Base-by-base conservation (phyloP, 495 filamentous ascomycete species). In the Xylaria nigripes region DNA sequence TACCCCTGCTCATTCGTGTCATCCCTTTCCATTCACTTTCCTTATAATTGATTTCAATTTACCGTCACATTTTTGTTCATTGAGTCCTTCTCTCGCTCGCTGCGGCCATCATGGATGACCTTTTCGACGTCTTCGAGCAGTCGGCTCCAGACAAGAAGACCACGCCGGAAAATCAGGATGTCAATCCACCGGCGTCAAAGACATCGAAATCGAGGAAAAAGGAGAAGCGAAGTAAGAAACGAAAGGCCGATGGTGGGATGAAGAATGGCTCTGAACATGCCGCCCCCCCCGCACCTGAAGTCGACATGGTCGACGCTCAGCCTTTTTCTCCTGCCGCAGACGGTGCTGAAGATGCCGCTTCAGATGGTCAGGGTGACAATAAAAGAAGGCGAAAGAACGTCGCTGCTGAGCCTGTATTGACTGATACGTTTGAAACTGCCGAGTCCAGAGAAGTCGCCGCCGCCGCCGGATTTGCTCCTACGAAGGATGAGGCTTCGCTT, bases 401-500 rank as follows among this genome's bases (percentile, higher is more conserved):
- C 38, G 84, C 80, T 58, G 79, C 85, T 15, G 89, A 86, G 54
- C 89, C 93, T 16, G 83, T 96, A 36, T 81, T 96, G 55, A 90
- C 90, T 38, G 93, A 98, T 71, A 81, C 87, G 13, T 98, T 97
- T 69, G 84, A 97, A 70, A 96, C 94, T n/a, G 89, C 90, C 63
- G 86, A 95, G 70, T 91, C 91, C 40, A 76, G 89, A 72, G 89
- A 98, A 67, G 80, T 96, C 25, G 86, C 84, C 29, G 86, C 82
- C 4, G 85, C 87, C 6, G 82, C 84, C 50, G 92, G 90, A n/a
- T 80, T 96, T 30, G 86, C 90, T 59, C 71, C 77, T 10, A 70
- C 76, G n/a, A 74, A 84, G 53, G 85, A 69, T 2, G 69, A 69
- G 45, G 68, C 69, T 27, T 81, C 87, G 16, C 81, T 98, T 43